phyloP scores from a whole-genome alignment of 176 grass and related monocot genomes.

The Carex myosuroides region DNA sequence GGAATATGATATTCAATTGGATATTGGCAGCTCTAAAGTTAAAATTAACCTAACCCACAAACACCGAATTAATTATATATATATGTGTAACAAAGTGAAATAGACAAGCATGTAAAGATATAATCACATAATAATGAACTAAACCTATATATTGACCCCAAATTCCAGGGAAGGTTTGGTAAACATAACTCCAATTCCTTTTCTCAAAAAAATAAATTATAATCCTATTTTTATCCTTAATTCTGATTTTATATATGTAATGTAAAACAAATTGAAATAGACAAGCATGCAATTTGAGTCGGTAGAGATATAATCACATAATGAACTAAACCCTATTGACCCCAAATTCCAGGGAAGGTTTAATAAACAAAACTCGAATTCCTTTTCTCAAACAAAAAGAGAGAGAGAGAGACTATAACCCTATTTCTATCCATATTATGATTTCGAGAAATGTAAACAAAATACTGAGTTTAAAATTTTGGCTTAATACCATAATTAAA shows the following conservation, averaged over 20 bases:
- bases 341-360: not conserved
- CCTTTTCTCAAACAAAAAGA: too few species aligned
- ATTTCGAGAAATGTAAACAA: not conserved
- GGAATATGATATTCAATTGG: not conserved
- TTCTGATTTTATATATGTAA: too few species aligned
- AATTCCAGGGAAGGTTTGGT: too few species aligned
- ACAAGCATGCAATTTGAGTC: slow-evolving; percentile 23
- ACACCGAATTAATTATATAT: not conserved
- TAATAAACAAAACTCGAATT: not conserved
- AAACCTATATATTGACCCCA: too few species aligned
- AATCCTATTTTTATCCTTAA: too few species aligned
- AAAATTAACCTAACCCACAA: slow-evolving; percentile 26
- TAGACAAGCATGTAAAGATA: not conserved
- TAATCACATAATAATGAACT: too few species aligned
- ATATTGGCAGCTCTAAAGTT: slow-evolving; percentile 11
- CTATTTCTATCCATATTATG: not conserved
- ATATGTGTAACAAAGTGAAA: not conserved
- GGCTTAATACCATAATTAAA: not conserved
- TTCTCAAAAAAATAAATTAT: too few species aligned
- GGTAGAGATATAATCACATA: slow-evolving; percentile 1
- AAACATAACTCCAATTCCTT: too few species aligned
- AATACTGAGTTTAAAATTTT: not conserved
- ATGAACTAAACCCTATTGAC: slow-evolving; percentile 2
- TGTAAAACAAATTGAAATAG: not conserved
- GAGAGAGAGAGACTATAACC: not conserved